Conservation (phyloP, 2,329 filamentous ascomycete species). For the Phoma sp. region DNA sequence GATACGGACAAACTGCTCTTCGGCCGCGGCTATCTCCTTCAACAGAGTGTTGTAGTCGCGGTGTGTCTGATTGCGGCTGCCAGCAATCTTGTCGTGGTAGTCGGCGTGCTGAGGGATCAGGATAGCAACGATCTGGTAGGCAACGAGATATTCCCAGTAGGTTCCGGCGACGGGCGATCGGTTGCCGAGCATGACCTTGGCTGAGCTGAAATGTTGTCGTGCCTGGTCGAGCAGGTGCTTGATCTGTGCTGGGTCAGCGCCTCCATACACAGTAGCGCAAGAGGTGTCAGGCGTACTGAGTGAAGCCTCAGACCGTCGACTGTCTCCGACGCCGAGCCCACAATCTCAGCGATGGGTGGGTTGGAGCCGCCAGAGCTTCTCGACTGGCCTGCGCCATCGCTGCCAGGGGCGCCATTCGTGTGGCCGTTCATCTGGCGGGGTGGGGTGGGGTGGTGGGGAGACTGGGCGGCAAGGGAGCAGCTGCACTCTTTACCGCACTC, state of each 20-base stretch:
- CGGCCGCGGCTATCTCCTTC: slow-evolving; percentile 43
- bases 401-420: slow-evolving; percentile 31
- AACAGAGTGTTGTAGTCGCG: slow-evolving; percentile 51
- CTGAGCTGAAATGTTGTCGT: slow-evolving; percentile 52
- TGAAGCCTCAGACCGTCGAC: slow-evolving; percentile 37
- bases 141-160: slow-evolving; percentile 82
- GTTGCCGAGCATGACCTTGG: slow-evolving; percentile 58
- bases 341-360: slow-evolving; percentile 54
- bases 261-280: neutral
- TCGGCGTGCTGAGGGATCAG: slow-evolving; percentile 78
- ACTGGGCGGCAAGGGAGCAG: slow-evolving; percentile 44
- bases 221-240: slow-evolving; percentile 51
- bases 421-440: slow-evolving; percentile 42
- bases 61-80: slow-evolving; percentile 58
- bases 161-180: slow-evolving; percentile 70
- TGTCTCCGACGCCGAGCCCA: slow-evolving; percentile 48
- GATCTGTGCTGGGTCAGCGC: slow-evolving; percentile 43
- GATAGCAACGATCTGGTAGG: slow-evolving; percentile 78
- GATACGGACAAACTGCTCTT: slow-evolving; percentile 55
- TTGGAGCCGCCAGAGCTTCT: slow-evolving; percentile 31
- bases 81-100: slow-evolving; percentile 67
- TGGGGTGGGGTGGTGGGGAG: slow-evolving; percentile 24
- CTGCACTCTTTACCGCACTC: slow-evolving; percentile 49
- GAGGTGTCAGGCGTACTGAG: slow-evolving; percentile 30
- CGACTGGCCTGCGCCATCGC: slow-evolving; percentile 31